Evolutionary conservation across 1,139 yeast genomes (phyloP), one percentile per base, ranked within the genome.

Genomic region (Yamadazyma atlantica): DNA sequence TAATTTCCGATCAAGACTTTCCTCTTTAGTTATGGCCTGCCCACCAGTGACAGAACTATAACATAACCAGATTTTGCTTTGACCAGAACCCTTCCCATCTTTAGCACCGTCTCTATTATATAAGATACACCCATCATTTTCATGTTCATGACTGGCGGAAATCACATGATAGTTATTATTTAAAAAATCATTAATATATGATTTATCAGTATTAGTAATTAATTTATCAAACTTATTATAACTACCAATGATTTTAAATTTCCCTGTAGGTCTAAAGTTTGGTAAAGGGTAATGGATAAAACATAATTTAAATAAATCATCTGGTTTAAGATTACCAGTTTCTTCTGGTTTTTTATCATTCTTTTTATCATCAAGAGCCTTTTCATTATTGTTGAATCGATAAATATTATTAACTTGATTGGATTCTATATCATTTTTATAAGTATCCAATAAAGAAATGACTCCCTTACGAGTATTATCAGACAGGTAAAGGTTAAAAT

Each of bases 141-240:
- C 75, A 49, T 75, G 80, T 45, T 77, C 82, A 44, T 74, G 76
- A 6, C 81, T 80, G 18, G 75, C 80, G 12, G 75, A 64, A 11
- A 75, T 64, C 0, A 65, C 79, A 32, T 66, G 55, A 48, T 69
- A 69, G 6, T 68, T 67, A 38, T 67, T 58, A 37, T 56, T 56
- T 25, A 62, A 50, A 23, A 70, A 60, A 46, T 70, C 76, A 33
- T 62, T 62, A 35, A 61, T 57, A 34, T 64, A 56, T 32, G 64
- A 60, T 11, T 52, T 46, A 45, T 64, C 66, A 2, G 75, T 62
- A 15, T 54, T 51, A n/a, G 66, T 49, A 24, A 54, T 49, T 21
- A 75, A 54, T 4, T 58, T 58, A 35, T 64, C 71, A 45, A 72
- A 74, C 43, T 73, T 75, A 45, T 73, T 67, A 46, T 73, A 76